phyloP scores from a whole-genome alignment of 768 basidiomycete species.

The Mycena chlorophos region DNA sequence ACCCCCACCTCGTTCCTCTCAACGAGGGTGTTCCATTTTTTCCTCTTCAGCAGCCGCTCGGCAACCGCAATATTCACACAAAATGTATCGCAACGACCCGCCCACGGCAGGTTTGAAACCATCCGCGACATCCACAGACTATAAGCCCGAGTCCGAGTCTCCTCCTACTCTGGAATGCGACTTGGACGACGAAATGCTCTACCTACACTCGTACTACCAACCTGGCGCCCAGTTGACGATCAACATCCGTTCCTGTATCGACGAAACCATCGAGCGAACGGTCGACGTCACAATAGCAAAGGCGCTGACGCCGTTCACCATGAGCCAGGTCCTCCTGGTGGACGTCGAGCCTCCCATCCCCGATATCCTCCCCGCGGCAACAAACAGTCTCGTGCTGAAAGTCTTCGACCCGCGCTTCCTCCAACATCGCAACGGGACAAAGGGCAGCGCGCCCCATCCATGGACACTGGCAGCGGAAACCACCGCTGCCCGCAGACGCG shows the following conservation, averaged over 20 bases:
- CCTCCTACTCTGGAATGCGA: too few relatives aligned
- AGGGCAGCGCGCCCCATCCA: conserved; percentile 16
- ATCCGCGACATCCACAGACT: too few relatives aligned
- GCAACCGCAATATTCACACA: too few relatives aligned
- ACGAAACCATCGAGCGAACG: conserved; percentile 14
- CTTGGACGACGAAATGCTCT: conserved; percentile 17
- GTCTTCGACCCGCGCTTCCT: conserved; percentile 22
- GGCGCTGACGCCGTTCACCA: conserved; percentile 22
- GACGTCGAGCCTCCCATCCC: conserved; percentile 15
- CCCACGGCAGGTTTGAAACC: too few relatives aligned
- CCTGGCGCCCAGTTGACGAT: conserved; percentile 22
- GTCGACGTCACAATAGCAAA: conserved; percentile 19
- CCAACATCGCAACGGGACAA: conserved; percentile 17
- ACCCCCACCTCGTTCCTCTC: too few relatives aligned
- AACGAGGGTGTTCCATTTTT: too few relatives aligned
- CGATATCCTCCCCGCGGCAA: conserved; percentile 6
- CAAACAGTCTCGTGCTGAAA: conserved; percentile 16
- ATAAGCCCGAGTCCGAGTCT: too few relatives aligned
- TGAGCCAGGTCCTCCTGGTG: conserved; percentile 23
- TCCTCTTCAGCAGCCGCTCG: too few relatives aligned
- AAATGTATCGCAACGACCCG: too few relatives aligned
- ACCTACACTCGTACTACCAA: conserved; percentile 17
- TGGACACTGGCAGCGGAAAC: conserved; percentile 21
- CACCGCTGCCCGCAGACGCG: conserved; percentile 17
- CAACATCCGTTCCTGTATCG: conserved; percentile 15